A percentile compares a stretch with the other conserved stretches of the same genome.
phyloP scores from a whole-genome alignment of 2,329 filamentous ascomycete species.

The Chaetothyriales sp. region DNA sequence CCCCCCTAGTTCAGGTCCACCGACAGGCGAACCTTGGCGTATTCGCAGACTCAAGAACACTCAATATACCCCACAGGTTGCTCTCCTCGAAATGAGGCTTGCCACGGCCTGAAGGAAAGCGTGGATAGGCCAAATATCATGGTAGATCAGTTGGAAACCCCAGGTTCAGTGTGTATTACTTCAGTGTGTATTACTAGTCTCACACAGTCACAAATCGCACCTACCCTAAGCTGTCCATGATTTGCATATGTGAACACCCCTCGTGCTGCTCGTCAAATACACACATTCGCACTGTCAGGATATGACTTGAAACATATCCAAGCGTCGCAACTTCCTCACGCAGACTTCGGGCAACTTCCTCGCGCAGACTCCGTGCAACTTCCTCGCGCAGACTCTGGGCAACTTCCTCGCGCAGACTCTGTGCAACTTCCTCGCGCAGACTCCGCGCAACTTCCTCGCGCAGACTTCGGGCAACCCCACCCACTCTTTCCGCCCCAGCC shows the following conservation, averaged over 20 bases:
- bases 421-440: neutral
- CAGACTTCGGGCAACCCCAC: neutral
- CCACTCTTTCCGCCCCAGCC: no score
- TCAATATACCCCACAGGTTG: no score
- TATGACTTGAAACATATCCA: neutral
- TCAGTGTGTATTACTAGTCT: neutral
- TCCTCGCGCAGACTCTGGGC: no score
- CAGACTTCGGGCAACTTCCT: no score
- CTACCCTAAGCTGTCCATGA: neutral
- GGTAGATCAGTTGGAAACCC: neutral
- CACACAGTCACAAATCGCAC: neutral
- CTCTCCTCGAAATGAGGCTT: no score
- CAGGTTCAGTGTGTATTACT: neutral
- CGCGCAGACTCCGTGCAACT: no score
- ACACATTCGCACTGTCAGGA: neutral
- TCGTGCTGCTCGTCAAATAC: neutral
- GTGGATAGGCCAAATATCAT: no score
- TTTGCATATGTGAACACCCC: neutral
- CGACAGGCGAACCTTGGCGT: no score
- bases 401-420: no score
- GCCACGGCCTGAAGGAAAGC: no score
- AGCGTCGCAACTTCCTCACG: neutral
- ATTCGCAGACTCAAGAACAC: no score
- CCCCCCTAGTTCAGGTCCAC: no score
- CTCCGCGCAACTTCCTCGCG: neutral